Conservation (phyloP, 805 yeast species). For the Candida stauntonica region DNA sequence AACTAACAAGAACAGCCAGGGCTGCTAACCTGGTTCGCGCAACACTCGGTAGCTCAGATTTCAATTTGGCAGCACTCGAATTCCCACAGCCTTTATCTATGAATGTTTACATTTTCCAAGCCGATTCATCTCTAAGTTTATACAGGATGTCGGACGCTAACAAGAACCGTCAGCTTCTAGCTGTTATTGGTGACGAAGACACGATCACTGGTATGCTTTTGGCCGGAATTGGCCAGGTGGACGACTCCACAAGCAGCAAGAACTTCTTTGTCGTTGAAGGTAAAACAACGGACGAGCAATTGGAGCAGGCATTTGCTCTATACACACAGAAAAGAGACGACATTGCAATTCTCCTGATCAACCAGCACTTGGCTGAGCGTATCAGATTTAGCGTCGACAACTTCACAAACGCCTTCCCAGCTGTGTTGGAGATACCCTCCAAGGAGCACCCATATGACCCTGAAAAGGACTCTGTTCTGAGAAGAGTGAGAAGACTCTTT, state of each 20-base stretch:
- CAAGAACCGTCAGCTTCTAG: constrained; percentile 75
- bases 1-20: too few species aligned
- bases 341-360: constrained; percentile 87
- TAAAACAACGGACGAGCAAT: constrained; percentile 71
- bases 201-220: constrained; percentile 92
- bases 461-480: constrained; percentile 91
- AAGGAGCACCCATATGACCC: constrained; percentile 98
- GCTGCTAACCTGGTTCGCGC: not conserved
- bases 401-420: constrained; percentile 90
- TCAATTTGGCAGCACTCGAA: not conserved
- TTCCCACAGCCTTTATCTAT: not conserved
- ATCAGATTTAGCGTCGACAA: constrained; percentile 80
- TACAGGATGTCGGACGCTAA: constrained; percentile 24
- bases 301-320: constrained; percentile 68
- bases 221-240: constrained; percentile 92
- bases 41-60: too few species aligned
- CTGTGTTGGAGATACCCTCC: constrained; percentile 93
- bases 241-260: constrained; percentile 49
- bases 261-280: constrained; percentile 79
- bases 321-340: constrained; percentile 78
- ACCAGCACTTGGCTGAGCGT: constrained; percentile 91
- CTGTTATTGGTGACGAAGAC: constrained; percentile 97
- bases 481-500: constrained; percentile 90
- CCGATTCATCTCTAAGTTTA: not conserved
- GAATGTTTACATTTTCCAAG: not conserved